phyloP scores from a whole-genome alignment of 495 filamentous ascomycete genomes.

The Penicillium ucsense region DNA sequence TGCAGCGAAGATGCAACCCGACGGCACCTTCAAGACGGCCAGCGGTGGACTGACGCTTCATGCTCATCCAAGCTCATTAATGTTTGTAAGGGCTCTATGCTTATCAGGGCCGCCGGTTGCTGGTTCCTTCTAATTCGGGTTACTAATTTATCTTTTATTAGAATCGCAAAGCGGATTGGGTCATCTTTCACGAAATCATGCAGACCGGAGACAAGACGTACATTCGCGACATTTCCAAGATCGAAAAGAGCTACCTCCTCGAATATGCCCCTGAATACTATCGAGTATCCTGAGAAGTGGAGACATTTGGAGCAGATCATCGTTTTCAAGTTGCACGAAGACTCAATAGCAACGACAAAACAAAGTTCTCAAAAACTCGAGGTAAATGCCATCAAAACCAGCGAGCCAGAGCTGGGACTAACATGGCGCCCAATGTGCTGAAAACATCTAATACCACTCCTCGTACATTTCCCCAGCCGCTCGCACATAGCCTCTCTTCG shows the following conservation, averaged over 20 bases:
- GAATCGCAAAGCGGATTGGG: constrained; percentile 96
- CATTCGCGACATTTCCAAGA: constrained; percentile 84
- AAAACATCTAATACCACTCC: no score
- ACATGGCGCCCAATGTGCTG: no score
- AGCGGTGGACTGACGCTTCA: constrained; percentile 63
- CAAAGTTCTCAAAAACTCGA: no score
- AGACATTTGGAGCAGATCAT: no score
- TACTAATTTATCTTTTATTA: constrained; percentile 20
- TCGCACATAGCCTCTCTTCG: no score
- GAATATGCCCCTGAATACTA: constrained; percentile 89
- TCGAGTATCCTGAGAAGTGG: constrained; percentile 34
- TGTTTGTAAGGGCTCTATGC: constrained; percentile 58
- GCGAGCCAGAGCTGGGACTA: no score
- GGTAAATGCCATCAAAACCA: no score
- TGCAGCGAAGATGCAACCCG: constrained; percentile 89
- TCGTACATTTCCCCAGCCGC: no score
- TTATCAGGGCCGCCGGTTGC: background rate
- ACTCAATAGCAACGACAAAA: no score
- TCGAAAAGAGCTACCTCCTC: constrained; percentile 81
- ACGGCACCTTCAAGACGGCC: constrained; percentile 81
- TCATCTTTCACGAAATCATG: constrained; percentile 91
- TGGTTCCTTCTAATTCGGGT: background rate
- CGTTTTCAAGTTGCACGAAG: no score
- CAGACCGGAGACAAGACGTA: constrained; percentile 85
- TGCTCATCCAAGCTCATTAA: constrained; percentile 85